Evolutionary conservation across 441 rosid genomes (phyloP), one percentile per base, ranked within the genome.

Genomic region (Populus hybrid): DNA sequence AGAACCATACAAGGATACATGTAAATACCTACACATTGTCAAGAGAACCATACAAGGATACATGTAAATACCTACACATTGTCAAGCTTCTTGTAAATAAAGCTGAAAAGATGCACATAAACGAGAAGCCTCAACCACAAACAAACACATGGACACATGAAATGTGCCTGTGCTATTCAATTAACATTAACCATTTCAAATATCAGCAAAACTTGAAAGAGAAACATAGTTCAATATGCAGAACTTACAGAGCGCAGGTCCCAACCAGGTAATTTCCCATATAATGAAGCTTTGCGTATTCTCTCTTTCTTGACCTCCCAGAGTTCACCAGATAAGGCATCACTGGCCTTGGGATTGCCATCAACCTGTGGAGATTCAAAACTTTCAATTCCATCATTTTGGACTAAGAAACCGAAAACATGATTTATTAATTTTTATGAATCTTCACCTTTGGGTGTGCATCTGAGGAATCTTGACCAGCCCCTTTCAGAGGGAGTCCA

Each of bases 401-500:
- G 53, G 35, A 36, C n/a, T 72, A 57, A 68, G 34, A 76, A 75
- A 70, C 75, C 59, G 59, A 75, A 70, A 63, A 42, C n/a, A 72
- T 76, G 63, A 69, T 46, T 21, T 77, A 66, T 77, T 20, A 65
- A 57, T 57, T 40, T 77, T 75, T 78, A 79, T 46, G 78, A 69
- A 82, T 50, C 46, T 64, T 88, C 80, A 93, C 98, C 92, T 87
- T 86, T 34, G 93, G 92, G 69, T 89, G 91, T 78, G 92, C 89
- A 83, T 96, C 98, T 70, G 98, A 91, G 75, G 98, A 92, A 86
- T 94, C 97, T 87, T 93, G 98, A 81, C 98, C 99, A 77, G 97
- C 99, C 75, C 99, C 97, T 85, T 94, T 97, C 70, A 94, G 84
- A 87, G 99, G 99, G 75, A 97, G 97, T 76, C 99, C 99, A 53